Evolutionary conservation across 2,329 filamentous ascomycete genomes (phyloP), one percentile per base, ranked within the genome.

Genomic region (Arthrobotrys megalospora): DNA sequence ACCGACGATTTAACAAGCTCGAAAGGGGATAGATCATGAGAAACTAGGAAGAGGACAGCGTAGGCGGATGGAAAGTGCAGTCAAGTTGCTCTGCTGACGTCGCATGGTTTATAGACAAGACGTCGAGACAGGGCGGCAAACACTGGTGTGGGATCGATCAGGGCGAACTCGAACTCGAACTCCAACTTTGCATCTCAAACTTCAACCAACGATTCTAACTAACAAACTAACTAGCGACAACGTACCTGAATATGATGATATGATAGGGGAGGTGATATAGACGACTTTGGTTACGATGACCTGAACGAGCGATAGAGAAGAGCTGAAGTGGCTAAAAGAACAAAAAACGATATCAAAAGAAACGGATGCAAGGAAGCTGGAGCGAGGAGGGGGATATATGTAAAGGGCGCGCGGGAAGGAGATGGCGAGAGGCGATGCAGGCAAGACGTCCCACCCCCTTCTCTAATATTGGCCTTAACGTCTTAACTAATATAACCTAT

Each of bases 401-500:
- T 60, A 76, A 76, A 76, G 72, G 72, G 63, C 52, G 52, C 64
- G 64, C 70, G 70, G 63, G 50, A 68, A 76, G 72, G 65, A 68
- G 63, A 69, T 53, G 53, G 53, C 64, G 64, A 68, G 48, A 60
- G 69, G 60, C 60, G 50, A 65, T 66, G 69, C 60, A 73, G 64
- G 69, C 38, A 64, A 36, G 69, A 73, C 60, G 69, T 65, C 67
- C 67, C 52, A 58, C 65, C 72, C 72, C 72, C 65, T 70, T 73
- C 67, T 72, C 72, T 66, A 76, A 70, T 69, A 76, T 48, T 52
- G 62, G 62, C 19, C 41, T 69, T 67, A 62, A 70, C 53, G 65
- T 55, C 65, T 68, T 68, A 53, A 50, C 60, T 71, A 60, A 60
- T 60, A 58, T 60, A 60, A 60, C 55, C 55, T 60, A 43, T 71